Evolutionary conservation across 2,329 filamentous ascomycete species (phyloP).

Genomic region (Calonectria fujianensis): DNA sequence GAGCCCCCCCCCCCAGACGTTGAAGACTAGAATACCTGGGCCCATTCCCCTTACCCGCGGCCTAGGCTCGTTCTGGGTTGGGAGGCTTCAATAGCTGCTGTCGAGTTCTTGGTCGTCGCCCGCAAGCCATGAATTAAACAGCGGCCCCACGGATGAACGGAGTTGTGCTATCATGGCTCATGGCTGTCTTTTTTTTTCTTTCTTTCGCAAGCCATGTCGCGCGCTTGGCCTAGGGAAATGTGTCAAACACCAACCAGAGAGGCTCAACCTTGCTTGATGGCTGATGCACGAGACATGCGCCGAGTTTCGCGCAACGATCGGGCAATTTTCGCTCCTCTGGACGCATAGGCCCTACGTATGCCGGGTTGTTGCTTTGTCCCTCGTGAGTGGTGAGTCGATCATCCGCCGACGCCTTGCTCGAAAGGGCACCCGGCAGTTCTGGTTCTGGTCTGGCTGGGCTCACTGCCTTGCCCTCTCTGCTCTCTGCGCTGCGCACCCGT

Average conservation of each 20-base stretch:
- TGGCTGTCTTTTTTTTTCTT: neutral
- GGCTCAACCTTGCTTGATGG: conserved; percentile 4
- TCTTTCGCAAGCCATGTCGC: neutral
- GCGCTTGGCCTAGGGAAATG: neutral
- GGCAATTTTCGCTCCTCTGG: conserved; percentile 20
- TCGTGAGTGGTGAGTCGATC: conserved; percentile 21
- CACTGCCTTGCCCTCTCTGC: neutral
- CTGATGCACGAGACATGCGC: conserved; percentile 5
- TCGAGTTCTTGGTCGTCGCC: neutral
- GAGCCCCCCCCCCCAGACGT: neutral
- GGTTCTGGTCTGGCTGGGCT: neutral
- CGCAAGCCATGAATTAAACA: conserved; percentile 15
- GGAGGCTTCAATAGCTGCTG: neutral
- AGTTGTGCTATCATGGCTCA: conserved; percentile 3
- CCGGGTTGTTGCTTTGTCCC: conserved; percentile 18
- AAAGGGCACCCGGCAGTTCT: conserved; percentile 10
- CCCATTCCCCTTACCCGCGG: conserved; percentile 36
- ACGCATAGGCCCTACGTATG: neutral
- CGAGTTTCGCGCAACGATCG: conserved; percentile 13
- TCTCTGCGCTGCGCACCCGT: neutral
- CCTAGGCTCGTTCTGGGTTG: conserved; percentile 32
- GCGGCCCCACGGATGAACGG: conserved; percentile 31
- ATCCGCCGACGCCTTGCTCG: conserved; percentile 24
- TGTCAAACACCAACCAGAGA: neutral
- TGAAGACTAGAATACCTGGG: conserved; percentile 6